Percentiles rank a stretch among this genome's conserved stretches.
phyloP scores from a whole-genome alignment of 208 protist genomes.

The Trypanosoma theileri region DNA sequence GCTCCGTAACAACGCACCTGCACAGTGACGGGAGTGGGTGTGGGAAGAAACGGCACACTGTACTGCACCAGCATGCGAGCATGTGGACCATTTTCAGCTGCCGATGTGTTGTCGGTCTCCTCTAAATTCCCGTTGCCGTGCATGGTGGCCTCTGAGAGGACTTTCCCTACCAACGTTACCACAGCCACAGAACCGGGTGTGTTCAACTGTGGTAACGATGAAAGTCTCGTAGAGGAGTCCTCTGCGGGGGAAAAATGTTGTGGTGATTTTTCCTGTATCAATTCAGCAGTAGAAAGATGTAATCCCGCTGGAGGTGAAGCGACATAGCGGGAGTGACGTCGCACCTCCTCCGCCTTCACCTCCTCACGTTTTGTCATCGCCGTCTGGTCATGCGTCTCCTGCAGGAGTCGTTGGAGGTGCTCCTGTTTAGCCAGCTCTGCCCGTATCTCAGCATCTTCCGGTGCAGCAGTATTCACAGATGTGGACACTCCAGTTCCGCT shows the following conservation, averaged over 20 bases:
- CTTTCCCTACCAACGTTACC: conserved; percentile 64
- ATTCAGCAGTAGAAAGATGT: conserved; percentile 62
- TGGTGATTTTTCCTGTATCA: conserved; percentile 69
- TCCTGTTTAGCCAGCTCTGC: conserved; percentile 27
- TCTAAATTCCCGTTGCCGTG: conserved; percentile 17
- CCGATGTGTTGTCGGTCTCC: conserved; percentile 1
- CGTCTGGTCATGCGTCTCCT: conserved; percentile 45
- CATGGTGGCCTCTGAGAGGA: conserved; percentile 21
- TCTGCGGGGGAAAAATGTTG: conserved; percentile 65
- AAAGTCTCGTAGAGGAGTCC: conserved; percentile 38
- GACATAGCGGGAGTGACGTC: conserved; percentile 35
- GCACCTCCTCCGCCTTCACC: conserved; percentile 9
- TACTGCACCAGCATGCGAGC: conserved; percentile 63
- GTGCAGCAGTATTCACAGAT: background rate
- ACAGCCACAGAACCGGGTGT: conserved; percentile 59
- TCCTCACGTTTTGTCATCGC: conserved; percentile 34
- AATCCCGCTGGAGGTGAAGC: conserved; percentile 47
- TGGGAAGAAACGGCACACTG: conserved; percentile 50
- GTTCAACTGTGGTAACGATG: conserved; percentile 35
- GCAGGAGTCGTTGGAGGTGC: conserved; percentile 32
- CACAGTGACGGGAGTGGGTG: conserved; percentile 30
- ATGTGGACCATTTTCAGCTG: conserved; percentile 26
- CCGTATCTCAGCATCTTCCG: conserved; percentile 26
- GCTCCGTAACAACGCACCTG: conserved; percentile 60
- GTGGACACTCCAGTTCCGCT: background rate